A percentile compares a stretch with the other conserved stretches of the same genome.
These are phyloP conservation scores for Thinopyrum obtusiflorum DNA, from an alignment of 202 grass and related monocot genomes.

Conservation along the genomic window DNA sequence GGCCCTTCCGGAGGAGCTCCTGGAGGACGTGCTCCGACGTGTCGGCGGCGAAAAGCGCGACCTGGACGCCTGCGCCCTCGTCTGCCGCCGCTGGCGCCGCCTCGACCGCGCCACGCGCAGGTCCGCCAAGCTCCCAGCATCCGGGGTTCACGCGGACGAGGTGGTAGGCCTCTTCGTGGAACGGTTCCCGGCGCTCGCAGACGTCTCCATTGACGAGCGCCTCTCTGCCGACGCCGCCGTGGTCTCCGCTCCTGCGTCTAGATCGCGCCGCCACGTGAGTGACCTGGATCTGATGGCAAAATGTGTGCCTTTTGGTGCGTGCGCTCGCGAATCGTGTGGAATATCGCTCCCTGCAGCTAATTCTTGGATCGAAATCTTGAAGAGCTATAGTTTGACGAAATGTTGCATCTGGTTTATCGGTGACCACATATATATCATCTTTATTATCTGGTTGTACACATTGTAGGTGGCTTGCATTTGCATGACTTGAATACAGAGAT, in stretches of 20 bases:
- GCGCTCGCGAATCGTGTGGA: neutral
- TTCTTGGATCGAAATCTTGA: neutral
- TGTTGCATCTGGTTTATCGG: neutral
- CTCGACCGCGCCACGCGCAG: conserved; percentile 58
- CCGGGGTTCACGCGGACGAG: conserved; percentile 50
- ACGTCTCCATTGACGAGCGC: conserved; percentile 60
- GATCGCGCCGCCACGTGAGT: conserved; percentile 35
- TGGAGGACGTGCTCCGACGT: conserved; percentile 53
- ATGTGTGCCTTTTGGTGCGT: neutral
- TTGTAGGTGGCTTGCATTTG: neutral
- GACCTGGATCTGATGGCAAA: neutral
- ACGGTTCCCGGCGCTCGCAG: conserved; percentile 52
- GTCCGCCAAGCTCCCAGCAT: conserved; percentile 48
- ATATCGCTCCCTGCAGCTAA: neutral
- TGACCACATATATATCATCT: neutral
- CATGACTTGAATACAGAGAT: neutral
- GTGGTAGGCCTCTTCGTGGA: conserved; percentile 39
- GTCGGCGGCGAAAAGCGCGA: conserved; percentile 53
- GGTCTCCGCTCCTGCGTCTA: neutral
- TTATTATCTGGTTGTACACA: neutral
- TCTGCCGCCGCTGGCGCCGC: conserved; percentile 64
- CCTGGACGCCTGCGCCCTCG: conserved; percentile 63
- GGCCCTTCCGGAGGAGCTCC: conserved; percentile 58
- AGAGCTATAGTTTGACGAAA: neutral
- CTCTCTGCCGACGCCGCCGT: neutral